Base-by-base conservation (phyloP, 441 rosid species). In the Jatropha multifida region DNA sequence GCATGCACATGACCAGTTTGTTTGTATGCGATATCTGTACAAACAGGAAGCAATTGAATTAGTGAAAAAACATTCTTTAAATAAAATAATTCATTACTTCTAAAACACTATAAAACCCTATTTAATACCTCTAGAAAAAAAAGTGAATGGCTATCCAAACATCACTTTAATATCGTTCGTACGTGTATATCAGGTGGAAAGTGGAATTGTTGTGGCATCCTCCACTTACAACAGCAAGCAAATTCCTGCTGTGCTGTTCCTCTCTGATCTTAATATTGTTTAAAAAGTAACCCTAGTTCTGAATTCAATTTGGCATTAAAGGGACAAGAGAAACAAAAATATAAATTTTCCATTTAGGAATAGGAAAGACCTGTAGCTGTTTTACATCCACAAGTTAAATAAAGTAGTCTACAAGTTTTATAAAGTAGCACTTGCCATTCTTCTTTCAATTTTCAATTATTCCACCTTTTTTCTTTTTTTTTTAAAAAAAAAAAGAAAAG, bases 371-470 rank as follows among this genome's bases (percentile, higher is more conserved):
- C 48, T 44, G 7, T 17, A 18, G 58, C 58, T 17, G 10, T 15
- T 64, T 68, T 58, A 40, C 55, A 40, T 77, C 85, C 84, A 80
- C 84, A 72, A 75, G 27, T 66, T 79, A 81, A 81, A 15, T 41
- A 48, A 65, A 69, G 61, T 75, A 78, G 74, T 77, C 85, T 83
- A 80, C 84, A 72, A 75, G 27, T 66, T 79, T 83, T 55, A 15
- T 41, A 48, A 65, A 69, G 61, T 75, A 78, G 74, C 79, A 79
- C 77, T 73, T 74, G 49, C 68, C 44, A 55, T 52, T 10, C 64
- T 66, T 4, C 65, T 71, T 59, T 78, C 70, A 48, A 42, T 44
- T 72, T 67, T 66, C 42, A 51, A 10, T 51, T 51, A 51, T 51
- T 10, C 55, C 9, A 42, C 0, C 46, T 42, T 5, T 42, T 5